Base-by-base conservation (phyloP, 2,329 filamentous ascomycete genomes). In the Tolypocladium sp. region DNA sequence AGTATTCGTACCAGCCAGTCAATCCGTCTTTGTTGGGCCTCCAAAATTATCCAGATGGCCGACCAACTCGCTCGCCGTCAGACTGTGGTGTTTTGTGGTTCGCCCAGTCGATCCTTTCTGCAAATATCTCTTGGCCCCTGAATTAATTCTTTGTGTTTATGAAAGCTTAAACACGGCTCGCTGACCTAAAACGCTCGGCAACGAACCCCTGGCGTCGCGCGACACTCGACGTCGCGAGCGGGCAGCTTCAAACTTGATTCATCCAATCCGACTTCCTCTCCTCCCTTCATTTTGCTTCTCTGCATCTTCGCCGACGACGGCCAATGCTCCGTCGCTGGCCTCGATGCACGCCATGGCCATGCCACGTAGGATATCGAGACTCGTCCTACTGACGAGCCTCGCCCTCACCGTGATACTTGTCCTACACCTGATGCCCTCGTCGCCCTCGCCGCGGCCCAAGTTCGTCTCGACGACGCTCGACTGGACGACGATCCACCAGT, bases 381-480 rank as follows among this genome's bases (percentile, higher is more conserved):
- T 67, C 27, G 60, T 66, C 33, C 37, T 64, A 46, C 54, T 68
- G 38, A 65, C 64, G 15, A 65, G 56, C 42, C 38, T 65, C 37
- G 58, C 60, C 52, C 52, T 67, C 40, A 33, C 64, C 27, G 40
- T 66, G 22, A 40, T 70, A 9, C 57, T 69, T 35, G 59, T 69
- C 15, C 60, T 66, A 57, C 59, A 64, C 53, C 57, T 70, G 46
- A 54, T 65, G 37, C 64, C 61, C 27, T 54, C 60, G 56, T 27
- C 53, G n/a, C 20, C 53, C 30, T 12, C 52, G 3, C 42, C 51
- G n/a, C 41, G 7, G 35, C 56, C 65, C 17, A 56, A 42, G 15
- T 70, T 69, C 59, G 57, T 63, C 2, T 58, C 64, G 25, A 68
- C 68, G 54, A 63, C 64, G 20, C 67, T 71, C 60, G 66, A 74